Base-by-base conservation (phyloP, 768 basidiomycete genomes). In the Lentinula aciculospora region DNA sequence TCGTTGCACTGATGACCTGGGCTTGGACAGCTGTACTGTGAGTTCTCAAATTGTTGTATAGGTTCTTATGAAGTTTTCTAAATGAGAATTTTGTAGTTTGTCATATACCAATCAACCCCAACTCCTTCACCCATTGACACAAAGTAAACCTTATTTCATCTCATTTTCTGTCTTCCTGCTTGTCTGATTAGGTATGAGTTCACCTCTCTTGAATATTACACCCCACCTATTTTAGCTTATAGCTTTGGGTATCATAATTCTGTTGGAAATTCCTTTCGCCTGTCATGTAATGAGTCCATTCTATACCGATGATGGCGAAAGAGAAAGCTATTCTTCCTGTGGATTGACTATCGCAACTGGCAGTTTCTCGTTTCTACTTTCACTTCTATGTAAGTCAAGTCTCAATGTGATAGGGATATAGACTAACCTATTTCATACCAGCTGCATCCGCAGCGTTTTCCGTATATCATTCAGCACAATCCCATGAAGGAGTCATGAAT, bases 11-110 rank as follows among this genome's bases (percentile, higher is more conserved):
- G 8, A 62, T 58, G 28, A 73, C 72, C 12, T 73, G 71, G 70
- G 58, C 71, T 23, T 72, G 73, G 73, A 65, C 71, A 47, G 66
- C 64, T 0, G 62, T 72, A 13, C 58, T 73, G 72, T 74, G 55
- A 61, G 70, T 64, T 13, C 23, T n/a, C 21, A 13, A 31, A 46
- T 54, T 32, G 36, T 51, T 23, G 56, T 44, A 8, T 1, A 32
- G 32, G 8, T 32, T 12, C 12, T 32, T 12, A 32, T 12, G 32
- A 32, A 3, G 1, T 32, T 32, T 12, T 32, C n/a, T n/a, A n/a
- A n/a, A n/a, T n/a, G n/a, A n/a, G n/a, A n/a, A n/a, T n/a, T n/a
- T n/a, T n/a, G n/a, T n/a, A n/a, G n/a, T n/a, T n/a, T n/a, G n/a
- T n/a, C n/a, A n/a, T n/a, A n/a, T n/a, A n/a, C n/a, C n/a, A 32